Conservation (phyloP, 1,139 yeast genomes). For the Williopsis jadinii region DNA sequence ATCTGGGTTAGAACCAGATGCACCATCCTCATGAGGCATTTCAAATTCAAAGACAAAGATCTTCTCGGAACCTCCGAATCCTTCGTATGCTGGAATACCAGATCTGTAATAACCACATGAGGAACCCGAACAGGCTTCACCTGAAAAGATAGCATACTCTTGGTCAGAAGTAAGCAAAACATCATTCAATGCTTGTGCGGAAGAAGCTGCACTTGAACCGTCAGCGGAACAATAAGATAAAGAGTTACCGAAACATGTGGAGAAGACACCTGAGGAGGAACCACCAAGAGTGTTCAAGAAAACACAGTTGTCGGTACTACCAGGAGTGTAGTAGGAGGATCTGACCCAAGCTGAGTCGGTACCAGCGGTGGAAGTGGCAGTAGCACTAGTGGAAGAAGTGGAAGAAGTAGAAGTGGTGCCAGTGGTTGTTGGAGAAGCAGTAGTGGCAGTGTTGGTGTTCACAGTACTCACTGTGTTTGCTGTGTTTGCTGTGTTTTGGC, state of each 20-base stretch:
- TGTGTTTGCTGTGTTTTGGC: too few relatives aligned
- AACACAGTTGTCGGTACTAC: constrained; percentile 60
- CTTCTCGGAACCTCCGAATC: constrained; percentile 73
- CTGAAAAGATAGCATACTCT: constrained; percentile 76
- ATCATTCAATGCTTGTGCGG: constrained; percentile 55
- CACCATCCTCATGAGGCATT: constrained; percentile 69
- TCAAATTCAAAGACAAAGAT: constrained; percentile 84
- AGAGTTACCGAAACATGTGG: constrained; percentile 80
- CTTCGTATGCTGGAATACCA: constrained; percentile 89
- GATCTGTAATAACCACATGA: constrained; percentile 83
- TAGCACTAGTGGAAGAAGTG: constrained; percentile 27
- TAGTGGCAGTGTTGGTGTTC: constrained; percentile 24
- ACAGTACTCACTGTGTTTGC: constrained; percentile 23
- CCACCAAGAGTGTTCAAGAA: constrained; percentile 83
- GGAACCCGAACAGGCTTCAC: constrained; percentile 50
- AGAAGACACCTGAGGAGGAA: constrained; percentile 77
- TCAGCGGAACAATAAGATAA: constrained; percentile 72
- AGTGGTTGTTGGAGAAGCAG: constrained; percentile 14
- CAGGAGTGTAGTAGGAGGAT: constrained; percentile 63
- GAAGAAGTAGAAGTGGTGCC: constrained; percentile 23
- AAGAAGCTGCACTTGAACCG: constrained; percentile 59
- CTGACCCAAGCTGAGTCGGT: constrained; percentile 63
- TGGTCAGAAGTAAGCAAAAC: constrained; percentile 62
- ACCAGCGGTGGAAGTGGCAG: constrained; percentile 29
- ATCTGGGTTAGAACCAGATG: constrained; percentile 48